Evolutionary conservation across 2,329 filamentous ascomycete genomes (phyloP).

Genomic region (Pestalotiopsis fici): DNA sequence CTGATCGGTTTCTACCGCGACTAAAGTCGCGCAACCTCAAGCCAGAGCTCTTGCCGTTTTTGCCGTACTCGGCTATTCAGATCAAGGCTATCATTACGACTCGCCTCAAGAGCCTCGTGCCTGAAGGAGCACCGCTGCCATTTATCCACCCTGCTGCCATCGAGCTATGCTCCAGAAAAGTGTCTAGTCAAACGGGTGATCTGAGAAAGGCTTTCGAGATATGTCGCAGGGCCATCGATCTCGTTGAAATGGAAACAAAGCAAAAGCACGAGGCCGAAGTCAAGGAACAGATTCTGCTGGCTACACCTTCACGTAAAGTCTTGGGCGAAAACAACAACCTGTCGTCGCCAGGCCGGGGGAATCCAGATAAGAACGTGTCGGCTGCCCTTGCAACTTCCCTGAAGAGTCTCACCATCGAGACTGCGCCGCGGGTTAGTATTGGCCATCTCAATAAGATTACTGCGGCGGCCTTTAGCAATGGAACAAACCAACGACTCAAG

Average conservation of each 20-base stretch:
- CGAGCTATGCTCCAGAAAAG: slow-evolving; percentile 91
- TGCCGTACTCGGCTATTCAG: slow-evolving; percentile 87
- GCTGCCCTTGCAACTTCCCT: slow-evolving; percentile 56
- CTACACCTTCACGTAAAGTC: slow-evolving; percentile 73
- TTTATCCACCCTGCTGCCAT: slow-evolving; percentile 94
- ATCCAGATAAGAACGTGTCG: slow-evolving; percentile 41
- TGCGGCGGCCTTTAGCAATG: slow-evolving; percentile 85
- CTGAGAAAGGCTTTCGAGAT: slow-evolving; percentile 95
- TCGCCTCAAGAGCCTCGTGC: slow-evolving; percentile 75
- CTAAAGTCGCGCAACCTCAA: slow-evolving; percentile 92
- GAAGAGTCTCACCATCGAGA: slow-evolving; percentile 68
- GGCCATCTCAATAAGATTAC: slow-evolving; percentile 91
- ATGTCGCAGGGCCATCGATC: slow-evolving; percentile 83
- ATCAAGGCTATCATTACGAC: slow-evolving; percentile 85
- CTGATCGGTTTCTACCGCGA: slow-evolving; percentile 89
- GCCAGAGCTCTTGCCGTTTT: slow-evolving; percentile 84
- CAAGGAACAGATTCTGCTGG: slow-evolving; percentile 56
- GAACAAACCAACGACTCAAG: slow-evolving; percentile 79
- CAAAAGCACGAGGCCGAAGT: slow-evolving; percentile 68
- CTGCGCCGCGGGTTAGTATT: slow-evolving; percentile 85
- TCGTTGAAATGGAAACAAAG: slow-evolving; percentile 83
- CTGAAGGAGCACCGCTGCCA: slow-evolving; percentile 63
- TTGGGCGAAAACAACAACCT: slow-evolving; percentile 82
- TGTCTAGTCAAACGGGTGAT: slow-evolving; percentile 91
- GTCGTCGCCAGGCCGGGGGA: slow-evolving; percentile 49